These are phyloP conservation scores for Lathyrus tuberosus DNA, from an alignment of 306 rosid species.

Conservation along the genomic window DNA sequence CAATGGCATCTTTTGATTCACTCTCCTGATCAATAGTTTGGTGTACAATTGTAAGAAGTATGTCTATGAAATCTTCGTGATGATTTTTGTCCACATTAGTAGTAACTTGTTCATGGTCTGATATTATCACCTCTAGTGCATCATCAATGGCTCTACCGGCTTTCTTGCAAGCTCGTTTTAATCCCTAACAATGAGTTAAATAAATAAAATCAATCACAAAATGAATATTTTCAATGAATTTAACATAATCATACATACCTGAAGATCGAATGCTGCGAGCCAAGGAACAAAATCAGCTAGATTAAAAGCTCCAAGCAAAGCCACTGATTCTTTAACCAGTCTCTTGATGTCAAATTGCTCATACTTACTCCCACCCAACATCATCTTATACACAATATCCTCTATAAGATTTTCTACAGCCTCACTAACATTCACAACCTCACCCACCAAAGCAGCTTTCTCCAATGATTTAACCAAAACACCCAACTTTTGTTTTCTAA, in stretches of 20 bases:
- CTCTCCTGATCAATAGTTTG: background rate
- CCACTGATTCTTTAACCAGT: background rate
- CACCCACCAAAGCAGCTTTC: background rate
- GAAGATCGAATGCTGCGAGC: conserved; percentile 10
- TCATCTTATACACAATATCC: conserved; percentile 9
- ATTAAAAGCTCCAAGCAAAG: conserved; percentile 8
- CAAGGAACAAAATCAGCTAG: conserved; percentile 34
- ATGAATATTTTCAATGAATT: background rate
- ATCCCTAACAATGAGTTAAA: background rate
- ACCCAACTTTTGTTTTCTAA: conserved; percentile 24
- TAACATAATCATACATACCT: background rate
- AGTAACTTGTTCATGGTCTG: background rate
- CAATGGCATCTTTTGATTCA: background rate
- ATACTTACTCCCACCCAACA: conserved; percentile 12
- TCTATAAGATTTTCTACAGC: conserved; percentile 1
- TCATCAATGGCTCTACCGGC: background rate
- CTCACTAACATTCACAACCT: conserved; percentile 6
- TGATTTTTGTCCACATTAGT: background rate
- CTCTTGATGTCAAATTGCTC: conserved; percentile 24
- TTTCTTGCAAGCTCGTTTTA: background rate
- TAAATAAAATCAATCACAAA: background rate
- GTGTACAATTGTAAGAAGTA: background rate
- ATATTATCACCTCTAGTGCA: background rate
- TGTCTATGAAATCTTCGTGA: background rate
- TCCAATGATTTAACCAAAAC: background rate